Evolutionary conservation across 2,329 filamentous ascomycete genomes (phyloP).

Genomic region (Parafenestella ontariensis): DNA sequence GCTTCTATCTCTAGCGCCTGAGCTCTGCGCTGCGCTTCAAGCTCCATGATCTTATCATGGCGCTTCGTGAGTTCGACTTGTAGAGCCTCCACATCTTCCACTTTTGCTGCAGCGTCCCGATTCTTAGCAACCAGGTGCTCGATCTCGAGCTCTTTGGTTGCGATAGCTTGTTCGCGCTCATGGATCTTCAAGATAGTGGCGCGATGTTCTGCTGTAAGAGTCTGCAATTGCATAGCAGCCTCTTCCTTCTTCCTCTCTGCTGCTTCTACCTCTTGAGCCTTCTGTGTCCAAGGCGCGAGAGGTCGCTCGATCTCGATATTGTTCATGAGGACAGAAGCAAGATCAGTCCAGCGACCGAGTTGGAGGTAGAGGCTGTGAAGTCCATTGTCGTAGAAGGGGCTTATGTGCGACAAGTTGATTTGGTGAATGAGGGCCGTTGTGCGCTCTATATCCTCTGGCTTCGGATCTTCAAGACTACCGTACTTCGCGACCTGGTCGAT

Average conservation of each 20-base stretch:
- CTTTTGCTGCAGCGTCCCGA: conserved; percentile 36
- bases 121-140: conserved; percentile 79
- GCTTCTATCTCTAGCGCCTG: conserved; percentile 27
- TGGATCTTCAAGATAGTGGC: conserved; percentile 72
- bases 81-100: conserved; percentile 28
- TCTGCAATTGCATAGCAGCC: conserved; percentile 82
- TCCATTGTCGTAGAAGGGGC: neutral
- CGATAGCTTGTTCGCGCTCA: conserved; percentile 82
- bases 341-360: conserved; percentile 61
- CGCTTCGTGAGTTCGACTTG: conserved; percentile 27
- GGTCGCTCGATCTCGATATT: conserved; percentile 69
- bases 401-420: neutral
- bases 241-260: conserved; percentile 82
- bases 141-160: conserved; percentile 70
- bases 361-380: neutral
- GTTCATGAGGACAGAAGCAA: conserved; percentile 57
- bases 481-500: conserved; percentile 15
- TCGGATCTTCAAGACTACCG: conserved; percentile 7
- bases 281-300: conserved; percentile 81
- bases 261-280: conserved; percentile 81
- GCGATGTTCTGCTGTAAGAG: conserved; percentile 79
- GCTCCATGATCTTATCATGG: conserved; percentile 27
- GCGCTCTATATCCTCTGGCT: neutral
- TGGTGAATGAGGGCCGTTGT: neutral
- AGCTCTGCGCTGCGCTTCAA: conserved; percentile 23